phyloP scores from a whole-genome alignment of 2,329 filamentous ascomycete species.

The Talaromyces sp. region DNA sequence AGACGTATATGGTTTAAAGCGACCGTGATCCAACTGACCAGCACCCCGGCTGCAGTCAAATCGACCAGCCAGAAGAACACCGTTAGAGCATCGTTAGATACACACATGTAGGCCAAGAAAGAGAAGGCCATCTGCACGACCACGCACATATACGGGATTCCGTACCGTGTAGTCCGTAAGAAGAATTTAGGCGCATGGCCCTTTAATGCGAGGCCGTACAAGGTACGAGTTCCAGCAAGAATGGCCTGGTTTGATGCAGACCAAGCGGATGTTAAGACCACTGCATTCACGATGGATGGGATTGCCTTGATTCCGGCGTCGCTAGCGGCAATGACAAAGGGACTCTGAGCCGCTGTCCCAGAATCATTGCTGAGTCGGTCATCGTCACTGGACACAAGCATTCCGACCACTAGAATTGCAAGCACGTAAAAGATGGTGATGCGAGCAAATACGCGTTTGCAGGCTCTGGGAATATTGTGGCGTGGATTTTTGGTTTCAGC shows the following conservation, averaged over 20 bases:
- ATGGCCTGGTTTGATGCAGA: conserved; percentile 42
- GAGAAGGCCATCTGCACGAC: conserved; percentile 49
- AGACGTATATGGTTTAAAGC: conserved; percentile 57
- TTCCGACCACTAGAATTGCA: conserved; percentile 15
- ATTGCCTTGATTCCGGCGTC: conserved; percentile 35
- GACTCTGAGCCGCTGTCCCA: conserved; percentile 27
- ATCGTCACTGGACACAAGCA: conserved; percentile 14
- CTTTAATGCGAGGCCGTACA: conserved; percentile 59
- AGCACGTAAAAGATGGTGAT: conserved; percentile 15
- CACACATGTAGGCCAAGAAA: conserved; percentile 65
- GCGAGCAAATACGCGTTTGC: conserved; percentile 16
- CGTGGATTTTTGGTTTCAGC: conserved; percentile 54
- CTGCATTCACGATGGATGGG: conserved; percentile 39
- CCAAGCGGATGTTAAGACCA: conserved; percentile 40
- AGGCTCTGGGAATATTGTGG: conserved; percentile 16
- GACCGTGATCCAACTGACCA: conserved; percentile 60
- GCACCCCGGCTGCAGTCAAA: conserved; percentile 59
- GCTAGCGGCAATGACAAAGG: conserved; percentile 41
- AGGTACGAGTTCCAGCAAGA: conserved; percentile 55
- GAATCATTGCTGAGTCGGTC: conserved; percentile 15
- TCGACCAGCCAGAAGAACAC: conserved; percentile 48
- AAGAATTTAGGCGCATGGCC: conserved; percentile 42
- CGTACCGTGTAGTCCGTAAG: conserved; percentile 37
- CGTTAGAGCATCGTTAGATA: conserved; percentile 55
- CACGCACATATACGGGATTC: conserved; percentile 44